Evolutionary conservation across 768 basidiomycete genomes (phyloP), one percentile per base, ranked within the genome.

Genomic region (Suillus ampliporus): DNA sequence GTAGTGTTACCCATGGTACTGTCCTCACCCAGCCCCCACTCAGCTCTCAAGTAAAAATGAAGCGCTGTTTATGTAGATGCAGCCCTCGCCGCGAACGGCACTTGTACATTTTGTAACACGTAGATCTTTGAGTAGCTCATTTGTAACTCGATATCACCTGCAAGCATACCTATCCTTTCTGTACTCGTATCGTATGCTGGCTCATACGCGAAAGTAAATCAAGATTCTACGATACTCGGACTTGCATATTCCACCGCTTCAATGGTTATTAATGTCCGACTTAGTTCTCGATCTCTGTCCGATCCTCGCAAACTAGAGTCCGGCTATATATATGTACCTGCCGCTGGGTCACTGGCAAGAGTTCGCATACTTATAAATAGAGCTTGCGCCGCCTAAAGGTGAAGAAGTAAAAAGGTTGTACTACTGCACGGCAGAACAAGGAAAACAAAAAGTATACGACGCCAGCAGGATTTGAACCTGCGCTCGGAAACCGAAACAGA

Each of bases 401-500:
- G n/a, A n/a, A n/a, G n/a, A n/a, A n/a, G n/a, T n/a, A n/a, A n/a
- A n/a, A n/a, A n/a, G n/a, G n/a, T n/a, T n/a, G n/a, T n/a, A n/a
- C n/a, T n/a, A n/a, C n/a, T n/a, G n/a, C n/a, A n/a, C n/a, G n/a
- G n/a, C n/a, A n/a, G n/a, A n/a, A n/a, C n/a, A n/a, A n/a, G n/a
- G n/a, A n/a, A n/a, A 31, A 6, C 31, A 31, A 69, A 59, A 62
- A 35, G 54, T 54, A 69, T 44, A 52, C 84, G 84, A 86, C 83
- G 82, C 82, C 84, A 84, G 83, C 84, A 85, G 82, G 84, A 86
- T 79, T 86, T 77, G 84, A 85, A 86, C 85, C 83, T 86, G 81
- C 86, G 86, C 86, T 81, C 84, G 82, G 82, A 83, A 83, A 86
- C 82, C 82, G 85, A 81, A 86, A 86, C 83, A 86, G 84, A 86